Evolutionary conservation across 306 rosid genomes (phyloP), one percentile per base, ranked within the genome.

Genomic region (Oxytropis ochrocephala): DNA sequence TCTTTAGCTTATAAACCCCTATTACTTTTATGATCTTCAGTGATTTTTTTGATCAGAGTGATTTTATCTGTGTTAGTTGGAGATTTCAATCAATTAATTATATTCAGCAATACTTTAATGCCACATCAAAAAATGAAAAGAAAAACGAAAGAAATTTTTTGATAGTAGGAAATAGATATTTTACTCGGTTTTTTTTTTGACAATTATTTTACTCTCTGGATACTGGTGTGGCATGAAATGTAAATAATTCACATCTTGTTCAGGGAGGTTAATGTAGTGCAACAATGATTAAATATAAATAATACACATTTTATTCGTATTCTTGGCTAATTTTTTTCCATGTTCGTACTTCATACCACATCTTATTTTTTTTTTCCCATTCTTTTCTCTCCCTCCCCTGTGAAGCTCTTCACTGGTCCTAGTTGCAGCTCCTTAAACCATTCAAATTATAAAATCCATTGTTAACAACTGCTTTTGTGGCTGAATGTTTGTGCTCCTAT

Each of bases 381-480:
- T 12, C 17, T 18, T 13, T 35, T 39, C 64, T 32, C 44, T n/a
- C 33, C 19, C 38, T 43, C 49, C 41, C 48, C 36, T 29, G 12
- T 21, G 38, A 21, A 17, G 51, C 27, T 63, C 24, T 32, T 64
- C 44, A 10, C 8, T 7, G 24, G 10, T 57, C 43, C 57, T 53
- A 6, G 17, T 4, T 63, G 36, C 64, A 73, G 63, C 54, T 41
- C 70, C 29, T 58, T 38, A 5, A 13, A 58, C 21, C 56, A 33
- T 29, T 41, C 52, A 50, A 38, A 61, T 38, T 11, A 50, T 19
- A 41, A 62, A 21, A 63, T 51, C 17, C 61, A 60, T 12, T 32
- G 12, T 44, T 48, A 50, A 38, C 18, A 35, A 61, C 61, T 64
- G 70, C 70, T 38, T 61, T n/a, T n/a, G n/a, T n/a, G n/a, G n/a